Evolutionary conservation across 352 stramenopile genomes (phyloP), one percentile per base, ranked within the genome.

Genomic region (Pythium apleroticum): DNA sequence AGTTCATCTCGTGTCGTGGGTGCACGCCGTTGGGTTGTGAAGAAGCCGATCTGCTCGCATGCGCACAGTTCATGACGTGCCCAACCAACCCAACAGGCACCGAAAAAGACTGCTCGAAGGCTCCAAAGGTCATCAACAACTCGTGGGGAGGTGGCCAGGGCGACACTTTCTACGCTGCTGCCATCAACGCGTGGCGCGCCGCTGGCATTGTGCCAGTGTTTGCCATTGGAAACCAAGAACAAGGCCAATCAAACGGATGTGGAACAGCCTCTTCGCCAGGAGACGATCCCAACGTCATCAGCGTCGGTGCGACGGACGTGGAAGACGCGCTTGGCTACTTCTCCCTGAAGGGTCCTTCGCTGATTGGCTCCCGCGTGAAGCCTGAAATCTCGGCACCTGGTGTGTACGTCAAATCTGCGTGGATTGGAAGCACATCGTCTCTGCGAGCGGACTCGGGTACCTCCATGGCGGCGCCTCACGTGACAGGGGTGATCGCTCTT

Each of bases 121-220:
- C 52, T 6, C 52, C 52, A 6, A 20, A 43, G 9, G 52, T 57
- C 28, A 27, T 57, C 27, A 57, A 57, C 52, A 43, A 43, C 52
- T 39, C 25, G 52, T 57, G 25, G 25, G 28, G 12, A 7, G 28
- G 52, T 45, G 10, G 14, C 4, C 20, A 24, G 12, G 52, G 46
- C 46, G 7, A 41, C 8, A 37, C 28, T 11, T 39, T 20, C 11
- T 57, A 43, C 28, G 25, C 19, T 27, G 11, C 14, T 6, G 19
- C 27, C 3, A 41, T 57, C n/a, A 25, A 57, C 3, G 27, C 52
- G 5, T 57, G 52, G 52, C 14, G 15, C 15, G 17, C 25, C 2
- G 52, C 52, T 10, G 52, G 27, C 28, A 57, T 57, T 28, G 45
- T 43, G 7, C 27, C 52, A 0, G 28, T 57, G 1, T 57, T 57